Evolutionary conservation across 768 basidiomycete genomes (phyloP).

Genomic region (Termitomyces sp.): DNA sequence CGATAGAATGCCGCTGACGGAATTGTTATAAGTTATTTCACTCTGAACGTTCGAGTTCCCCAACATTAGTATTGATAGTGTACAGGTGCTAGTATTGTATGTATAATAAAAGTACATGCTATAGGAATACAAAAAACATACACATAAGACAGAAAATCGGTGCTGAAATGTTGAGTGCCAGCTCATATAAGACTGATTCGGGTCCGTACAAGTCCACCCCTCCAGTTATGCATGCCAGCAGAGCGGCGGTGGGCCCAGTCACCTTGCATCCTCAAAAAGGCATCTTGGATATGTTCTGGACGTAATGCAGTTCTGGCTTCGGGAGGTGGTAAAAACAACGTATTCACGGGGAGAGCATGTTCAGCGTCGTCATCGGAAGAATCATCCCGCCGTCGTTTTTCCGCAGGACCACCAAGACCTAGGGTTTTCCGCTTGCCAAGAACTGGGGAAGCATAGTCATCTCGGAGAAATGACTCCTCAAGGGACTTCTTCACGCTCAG

Average conservation of each 20-base stretch:
- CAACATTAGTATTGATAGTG: slow-evolving; percentile 8
- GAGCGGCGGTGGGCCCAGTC: slow-evolving; percentile 79
- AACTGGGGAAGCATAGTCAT: slow-evolving; percentile 61
- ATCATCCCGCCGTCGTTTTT: slow-evolving; percentile 53
- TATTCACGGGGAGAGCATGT: slow-evolving; percentile 62
- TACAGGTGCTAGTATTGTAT: slow-evolving; percentile 20
- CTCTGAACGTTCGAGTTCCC: neutral
- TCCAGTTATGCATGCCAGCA: slow-evolving; percentile 87
- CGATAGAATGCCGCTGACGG: neutral
- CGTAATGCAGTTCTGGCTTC: slow-evolving; percentile 76
- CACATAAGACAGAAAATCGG: slow-evolving; percentile 2
- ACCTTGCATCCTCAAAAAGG: slow-evolving; percentile 85
- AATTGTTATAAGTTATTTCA: neutral
- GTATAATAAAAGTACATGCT: slow-evolving; percentile 21
- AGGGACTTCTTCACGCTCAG: slow-evolving; percentile 78
- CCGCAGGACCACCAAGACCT: slow-evolving; percentile 41
- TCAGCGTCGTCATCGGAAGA: slow-evolving; percentile 62
- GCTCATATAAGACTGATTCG: slow-evolving; percentile 72
- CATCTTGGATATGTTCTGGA: slow-evolving; percentile 88
- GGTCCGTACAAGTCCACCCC: slow-evolving; percentile 79
- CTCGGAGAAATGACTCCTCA: slow-evolving; percentile 66
- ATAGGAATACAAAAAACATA: slow-evolving; percentile 12
- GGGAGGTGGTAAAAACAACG: slow-evolving; percentile 78
- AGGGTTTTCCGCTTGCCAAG: slow-evolving; percentile 69
- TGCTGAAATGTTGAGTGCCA: neutral